Evolutionary conservation across 108 stramenopile species (phyloP).

Genomic region (Epipyxis sp.): DNA sequence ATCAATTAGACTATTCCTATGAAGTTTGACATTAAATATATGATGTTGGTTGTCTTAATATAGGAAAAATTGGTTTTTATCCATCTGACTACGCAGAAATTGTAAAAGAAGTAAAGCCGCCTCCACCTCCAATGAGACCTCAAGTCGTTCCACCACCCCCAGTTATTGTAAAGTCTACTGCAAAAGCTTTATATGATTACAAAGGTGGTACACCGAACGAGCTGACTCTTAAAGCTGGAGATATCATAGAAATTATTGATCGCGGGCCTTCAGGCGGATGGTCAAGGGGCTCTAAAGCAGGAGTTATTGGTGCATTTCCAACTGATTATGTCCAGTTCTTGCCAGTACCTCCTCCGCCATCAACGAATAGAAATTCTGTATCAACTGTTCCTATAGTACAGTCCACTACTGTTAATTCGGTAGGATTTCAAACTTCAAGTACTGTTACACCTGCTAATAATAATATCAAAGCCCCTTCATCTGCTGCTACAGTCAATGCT

Average conservation of each 20-base stretch:
- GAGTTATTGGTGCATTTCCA: slow-evolving; percentile 30
- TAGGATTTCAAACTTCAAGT: no score
- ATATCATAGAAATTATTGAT: neutral
- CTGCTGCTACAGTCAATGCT: no score
- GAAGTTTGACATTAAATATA: no score
- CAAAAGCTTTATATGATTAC: slow-evolving; percentile 19
- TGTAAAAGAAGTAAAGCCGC: neutral
- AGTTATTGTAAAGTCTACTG: neutral
- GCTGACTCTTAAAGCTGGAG: slow-evolving; percentile 10
- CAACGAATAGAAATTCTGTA: neutral
- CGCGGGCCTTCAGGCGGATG: slow-evolving; percentile 17
- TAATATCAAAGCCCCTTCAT: no score
- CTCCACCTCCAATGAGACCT: neutral
- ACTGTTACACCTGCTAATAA: no score
- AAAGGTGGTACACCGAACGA: neutral
- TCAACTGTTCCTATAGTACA: no score
- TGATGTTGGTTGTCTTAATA: neutral
- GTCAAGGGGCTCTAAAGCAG: slow-evolving; percentile 4
- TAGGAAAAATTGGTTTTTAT: slow-evolving; percentile 19
- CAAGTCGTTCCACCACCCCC: neutral
- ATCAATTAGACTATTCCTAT: no score
- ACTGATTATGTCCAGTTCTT: slow-evolving; percentile 35
- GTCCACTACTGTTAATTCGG: no score
- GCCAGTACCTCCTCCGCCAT: neutral
- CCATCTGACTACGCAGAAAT: slow-evolving; percentile 8